Evolutionary conservation across 768 basidiomycete species (phyloP), one percentile per base, ranked within the genome.

Genomic region (Guyanaporus albipodus): DNA sequence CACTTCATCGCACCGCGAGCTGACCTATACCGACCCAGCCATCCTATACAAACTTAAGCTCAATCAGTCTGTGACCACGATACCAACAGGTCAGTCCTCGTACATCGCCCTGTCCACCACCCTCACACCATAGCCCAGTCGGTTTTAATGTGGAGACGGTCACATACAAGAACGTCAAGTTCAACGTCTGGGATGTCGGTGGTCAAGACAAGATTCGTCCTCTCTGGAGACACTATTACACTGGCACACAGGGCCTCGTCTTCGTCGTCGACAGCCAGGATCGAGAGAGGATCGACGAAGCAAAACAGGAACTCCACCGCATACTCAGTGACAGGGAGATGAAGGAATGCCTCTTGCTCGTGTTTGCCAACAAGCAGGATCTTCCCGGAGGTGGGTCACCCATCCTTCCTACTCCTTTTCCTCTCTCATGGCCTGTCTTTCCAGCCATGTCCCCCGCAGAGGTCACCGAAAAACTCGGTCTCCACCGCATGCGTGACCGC

Each of bases 301-400:
- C 95, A 29, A 88, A 92, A 63, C 85, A 88, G 63, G 95, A 98
- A 70, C 73, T 98, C 23, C 94, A 97, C 62, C 82, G 93, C 50
- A 97, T 98, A 72, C 75, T 98, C 68, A 87, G 88, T 56, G 95
- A 98, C 67, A 76, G 95, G 52, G 95, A 98, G 70, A 97, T 98
- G 95, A 92, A 90, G 70, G 94, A 97, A 55, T 97, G 94, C 65
- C 67, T 98, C 45, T 66, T 98, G 62, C 85, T 98, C 50, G 94
- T 98, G n/a, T 98, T 98, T 69, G 94, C 95, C 27, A 98, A 98
- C 74, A 98, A 98, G 73, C 95, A 98, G 71, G 95, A 98, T 79
- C 71, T 98, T 57, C 92, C 92, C 8, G 92, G 91, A 68, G 94
- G 94, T 95, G 58, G 57, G 83, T 73, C 8, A 15, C 42, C 6